Conservation (phyloP, 2,329 filamentous ascomycete genomes). For the Pyricularia grisea region DNA sequence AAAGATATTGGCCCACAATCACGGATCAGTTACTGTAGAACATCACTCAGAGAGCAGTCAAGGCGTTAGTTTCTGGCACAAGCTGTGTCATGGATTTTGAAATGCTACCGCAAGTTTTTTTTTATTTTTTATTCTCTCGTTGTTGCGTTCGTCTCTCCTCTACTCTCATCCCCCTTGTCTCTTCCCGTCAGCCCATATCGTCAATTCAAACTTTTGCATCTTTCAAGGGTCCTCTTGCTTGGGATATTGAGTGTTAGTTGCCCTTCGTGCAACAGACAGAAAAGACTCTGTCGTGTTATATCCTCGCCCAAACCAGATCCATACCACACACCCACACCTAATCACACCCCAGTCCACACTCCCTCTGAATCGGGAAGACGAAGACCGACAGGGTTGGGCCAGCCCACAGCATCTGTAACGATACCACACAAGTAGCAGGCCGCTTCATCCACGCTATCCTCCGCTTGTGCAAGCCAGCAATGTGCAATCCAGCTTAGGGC, state of each 20-base stretch:
- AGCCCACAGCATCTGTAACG: conserved; percentile 1
- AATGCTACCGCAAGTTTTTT: neutral
- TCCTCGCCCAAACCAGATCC: neutral
- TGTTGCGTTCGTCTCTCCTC: neutral
- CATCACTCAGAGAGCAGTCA: neutral
- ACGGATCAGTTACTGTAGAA: neutral
- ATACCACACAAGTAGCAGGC: neutral
- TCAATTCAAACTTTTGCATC: neutral
- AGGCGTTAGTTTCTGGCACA: neutral
- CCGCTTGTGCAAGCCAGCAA: neutral
- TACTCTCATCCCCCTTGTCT: neutral
- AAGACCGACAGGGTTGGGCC: neutral
- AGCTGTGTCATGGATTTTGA: neutral
- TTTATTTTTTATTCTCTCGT: neutral
- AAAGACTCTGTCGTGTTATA: neutral
- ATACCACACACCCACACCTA: neutral
- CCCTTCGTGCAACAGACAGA: neutral
- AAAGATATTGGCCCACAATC: neutral
- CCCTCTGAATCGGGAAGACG: neutral
- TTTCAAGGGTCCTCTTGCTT: neutral
- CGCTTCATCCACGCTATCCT: neutral
- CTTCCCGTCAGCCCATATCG: neutral
- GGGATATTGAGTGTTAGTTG: neutral
- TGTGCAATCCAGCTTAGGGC: neutral
- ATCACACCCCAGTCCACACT: neutral